Percentiles rank a stretch among this genome's conserved stretches.
Evolutionary conservation across 768 basidiomycete species (phyloP).

Genomic region (Peribolospora kevripleyi): DNA sequence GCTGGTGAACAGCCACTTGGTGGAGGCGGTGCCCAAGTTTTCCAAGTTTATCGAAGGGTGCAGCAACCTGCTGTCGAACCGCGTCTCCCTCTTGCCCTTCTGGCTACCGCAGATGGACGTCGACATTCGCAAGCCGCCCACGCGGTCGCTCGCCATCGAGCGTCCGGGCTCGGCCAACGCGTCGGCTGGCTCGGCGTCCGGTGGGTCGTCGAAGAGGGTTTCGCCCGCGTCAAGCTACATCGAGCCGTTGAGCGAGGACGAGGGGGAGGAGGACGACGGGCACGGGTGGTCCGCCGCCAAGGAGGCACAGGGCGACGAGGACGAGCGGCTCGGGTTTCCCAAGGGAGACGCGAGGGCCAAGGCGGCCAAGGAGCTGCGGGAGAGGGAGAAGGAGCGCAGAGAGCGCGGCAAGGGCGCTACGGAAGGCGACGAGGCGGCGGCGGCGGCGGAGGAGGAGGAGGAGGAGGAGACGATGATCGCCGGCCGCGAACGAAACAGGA

Average conservation of each 20-base stretch:
- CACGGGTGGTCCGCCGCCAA: neutral
- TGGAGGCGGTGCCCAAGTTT: constrained; percentile 96
- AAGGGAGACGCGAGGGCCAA: constrained; percentile 35
- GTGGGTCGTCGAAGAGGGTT: neutral
- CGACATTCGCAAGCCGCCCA: constrained; percentile 74
- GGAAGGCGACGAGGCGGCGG: neutral
- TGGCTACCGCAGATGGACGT: constrained; percentile 94
- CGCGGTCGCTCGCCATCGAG: constrained; percentile 30
- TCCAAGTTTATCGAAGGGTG: constrained; percentile 88
- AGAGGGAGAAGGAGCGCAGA: constrained; percentile 28
- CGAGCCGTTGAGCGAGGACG: constrained; percentile 86
- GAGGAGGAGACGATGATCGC: constrained; percentile 18
- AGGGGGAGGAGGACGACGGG: constrained; percentile 50
- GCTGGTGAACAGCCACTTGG: constrained; percentile 71
- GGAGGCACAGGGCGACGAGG: neutral
- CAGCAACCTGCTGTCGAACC: constrained; percentile 66
- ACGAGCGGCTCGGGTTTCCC: neutral
- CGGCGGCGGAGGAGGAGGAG: constrained; percentile 4
- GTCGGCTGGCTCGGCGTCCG: constrained; percentile 5
- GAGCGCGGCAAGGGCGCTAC: neutral
- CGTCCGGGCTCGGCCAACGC: constrained; percentile 31
- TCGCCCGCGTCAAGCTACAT: constrained; percentile 28
- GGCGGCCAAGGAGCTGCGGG: constrained; percentile 65
- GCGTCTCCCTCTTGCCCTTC: constrained; percentile 89
- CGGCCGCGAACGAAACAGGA: constrained; percentile 23